Evolutionary conservation across 2,329 filamentous ascomycete species (phyloP).

Genomic region (Neospermospora avenae): DNA sequence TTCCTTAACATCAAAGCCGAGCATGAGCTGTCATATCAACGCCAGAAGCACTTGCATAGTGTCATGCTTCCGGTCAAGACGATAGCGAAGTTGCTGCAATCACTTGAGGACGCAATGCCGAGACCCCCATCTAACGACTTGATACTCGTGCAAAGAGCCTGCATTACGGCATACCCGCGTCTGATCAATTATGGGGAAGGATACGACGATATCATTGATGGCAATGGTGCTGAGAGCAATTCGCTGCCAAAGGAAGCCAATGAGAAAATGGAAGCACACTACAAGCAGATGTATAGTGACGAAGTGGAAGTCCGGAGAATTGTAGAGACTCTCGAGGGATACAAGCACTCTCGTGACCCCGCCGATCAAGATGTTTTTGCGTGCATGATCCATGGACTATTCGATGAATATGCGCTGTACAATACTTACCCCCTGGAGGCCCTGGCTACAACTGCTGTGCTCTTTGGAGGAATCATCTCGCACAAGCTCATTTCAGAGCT

Average conservation of each 20-base stretch:
- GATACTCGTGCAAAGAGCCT: slow-evolving; percentile 77
- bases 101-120: slow-evolving; percentile 69
- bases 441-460: slow-evolving; percentile 87
- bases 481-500: slow-evolving; percentile 88
- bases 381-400: slow-evolving; percentile 97
- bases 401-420: slow-evolving; percentile 96
- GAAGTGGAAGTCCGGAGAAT: slow-evolving; percentile 84
- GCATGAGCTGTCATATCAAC: slow-evolving; percentile 72
- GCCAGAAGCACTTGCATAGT: slow-evolving; percentile 63
- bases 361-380: slow-evolving; percentile 92
- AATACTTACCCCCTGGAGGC: slow-evolving; percentile 95
- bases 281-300: slow-evolving; percentile 95
- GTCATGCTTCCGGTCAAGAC: slow-evolving; percentile 82
- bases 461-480: slow-evolving; percentile 95
- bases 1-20: slow-evolving; percentile 84
- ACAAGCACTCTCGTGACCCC: slow-evolving; percentile 82
- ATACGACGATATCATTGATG: slow-evolving; percentile 86
- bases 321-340: slow-evolving; percentile 76
- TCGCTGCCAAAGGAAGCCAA: slow-evolving; percentile 75
- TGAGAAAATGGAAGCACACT: slow-evolving; percentile 92
- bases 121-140: slow-evolving; percentile 62
- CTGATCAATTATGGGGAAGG: slow-evolving; percentile 96
- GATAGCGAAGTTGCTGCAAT: slow-evolving; percentile 73
- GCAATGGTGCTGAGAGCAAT: slow-evolving; percentile 79
- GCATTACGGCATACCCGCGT: slow-evolving; percentile 88